Base-by-base conservation (phyloP, 1,139 yeast species). In the Yamadazyma jaroonii region DNA sequence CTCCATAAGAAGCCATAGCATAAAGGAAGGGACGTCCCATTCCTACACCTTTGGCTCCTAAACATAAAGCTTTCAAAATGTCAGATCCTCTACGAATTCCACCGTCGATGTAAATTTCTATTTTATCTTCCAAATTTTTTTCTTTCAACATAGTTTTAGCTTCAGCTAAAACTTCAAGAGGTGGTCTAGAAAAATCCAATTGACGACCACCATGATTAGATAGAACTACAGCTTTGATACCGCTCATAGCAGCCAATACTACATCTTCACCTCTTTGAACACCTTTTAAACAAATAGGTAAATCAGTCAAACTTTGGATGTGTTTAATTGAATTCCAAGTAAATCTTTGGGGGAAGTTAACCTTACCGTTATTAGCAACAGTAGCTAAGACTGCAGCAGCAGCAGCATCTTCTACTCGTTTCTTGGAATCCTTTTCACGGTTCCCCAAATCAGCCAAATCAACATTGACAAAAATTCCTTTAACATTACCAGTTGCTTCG, bases 201-300 rank as follows among this genome's bases (percentile, higher is more conserved):
- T 75, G 77, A 39, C 80, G 60, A 13, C 80, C 81, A 12, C 80
- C 80, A 48, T 74, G 79, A 46, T 74, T 75, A 5, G 79, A 74
- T 15, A 75, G 54, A 7, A 74, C 64, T 12, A 73, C 71, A 7
- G 76, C 81, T 29, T 67, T 65, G 25, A 70, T 65, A 3, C 69
- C 67, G 41, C 64, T 52, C 38, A 67, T 65, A 4, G 69, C 62
- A 0, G 81, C 80, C 36, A 57, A 48, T 10, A 71, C 53, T 6
- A 72, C 72, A 46, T 76, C 81, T 42, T 74, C 79, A 23, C 62
- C 68, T 22, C 74, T 55, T 45, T 72, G 79, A 7, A 75, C 60
- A 9, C 81, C 81, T 47, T 75, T 75, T 38, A 77, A 59, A 6
- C 72, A 56, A 29, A 75, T 61, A 3, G 63, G 62, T 46, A 56